Evolutionary conservation across 805 yeast genomes (phyloP).

Genomic region (Kodamaea leandrae): DNA sequence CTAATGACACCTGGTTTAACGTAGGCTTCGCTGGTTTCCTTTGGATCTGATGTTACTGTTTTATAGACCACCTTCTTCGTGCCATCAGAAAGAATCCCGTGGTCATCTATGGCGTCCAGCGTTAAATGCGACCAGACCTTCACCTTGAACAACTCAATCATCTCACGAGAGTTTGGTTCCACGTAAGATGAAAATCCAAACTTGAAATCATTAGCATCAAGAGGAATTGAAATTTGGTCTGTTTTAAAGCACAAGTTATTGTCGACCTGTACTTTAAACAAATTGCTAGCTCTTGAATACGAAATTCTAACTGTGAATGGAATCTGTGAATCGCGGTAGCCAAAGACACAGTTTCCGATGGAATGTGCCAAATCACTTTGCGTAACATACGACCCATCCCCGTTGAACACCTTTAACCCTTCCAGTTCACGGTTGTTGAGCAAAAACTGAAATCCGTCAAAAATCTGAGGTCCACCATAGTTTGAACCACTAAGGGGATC

Average conservation of each 20-base stretch:
- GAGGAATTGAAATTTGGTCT: constrained; percentile 47
- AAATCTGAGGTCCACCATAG: constrained; percentile 55
- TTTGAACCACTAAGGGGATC: constrained; percentile 25
- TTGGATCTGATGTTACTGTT: constrained; percentile 5
- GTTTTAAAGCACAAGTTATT: constrained; percentile 71
- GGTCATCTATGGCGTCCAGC: constrained; percentile 57
- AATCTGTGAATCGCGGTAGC: constrained; percentile 64
- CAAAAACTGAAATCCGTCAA: constrained; percentile 62
- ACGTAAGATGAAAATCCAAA: constrained; percentile 54
- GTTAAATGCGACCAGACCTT: constrained; percentile 53
- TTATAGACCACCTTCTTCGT: constrained; percentile 37
- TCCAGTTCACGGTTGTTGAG: constrained; percentile 51
- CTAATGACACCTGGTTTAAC: constrained; percentile 23
- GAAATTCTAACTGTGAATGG: constrained; percentile 69
- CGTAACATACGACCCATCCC: constrained; percentile 50
- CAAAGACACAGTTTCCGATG: constrained; percentile 56
- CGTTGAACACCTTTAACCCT: constrained; percentile 56
- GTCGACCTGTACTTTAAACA: constrained; percentile 67
- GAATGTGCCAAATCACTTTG: constrained; percentile 32
- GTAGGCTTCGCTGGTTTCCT: constrained; percentile 5
- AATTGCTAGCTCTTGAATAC: constrained; percentile 44
- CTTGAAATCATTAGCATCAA: constrained; percentile 32
- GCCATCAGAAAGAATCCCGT: constrained; percentile 46
- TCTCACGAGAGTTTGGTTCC: constrained; percentile 45
- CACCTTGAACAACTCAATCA: constrained; percentile 62